These are phyloP conservation scores for Nevesoporus exiguus DNA, from an alignment of 768 basidiomycete genomes.

Conservation along the genomic window DNA sequence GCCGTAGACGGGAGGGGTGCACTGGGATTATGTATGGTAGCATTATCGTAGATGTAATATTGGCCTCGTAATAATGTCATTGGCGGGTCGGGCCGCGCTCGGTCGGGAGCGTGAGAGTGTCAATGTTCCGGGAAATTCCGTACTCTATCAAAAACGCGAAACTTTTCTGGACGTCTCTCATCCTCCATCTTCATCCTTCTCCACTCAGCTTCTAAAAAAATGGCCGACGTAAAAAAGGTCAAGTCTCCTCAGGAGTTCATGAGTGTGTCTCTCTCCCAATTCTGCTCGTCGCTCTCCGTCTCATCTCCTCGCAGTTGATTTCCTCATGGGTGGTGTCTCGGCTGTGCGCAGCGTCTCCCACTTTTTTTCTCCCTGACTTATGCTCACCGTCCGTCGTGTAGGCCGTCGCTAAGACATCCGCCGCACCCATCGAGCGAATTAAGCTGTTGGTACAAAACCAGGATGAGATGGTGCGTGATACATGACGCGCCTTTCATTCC, in stretches of 20 bases:
- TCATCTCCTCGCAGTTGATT: constrained; percentile 60
- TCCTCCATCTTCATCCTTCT: constrained; percentile 43
- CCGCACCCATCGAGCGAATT: constrained; percentile 99
- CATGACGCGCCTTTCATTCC: background rate
- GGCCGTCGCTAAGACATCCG: constrained; percentile 99
- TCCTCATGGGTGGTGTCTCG: constrained; percentile 96
- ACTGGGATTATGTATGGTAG: constrained; percentile 13
- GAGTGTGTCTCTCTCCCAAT: constrained; percentile 37
- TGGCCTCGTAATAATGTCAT: constrained; percentile 13
- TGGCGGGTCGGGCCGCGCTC: constrained; percentile 12
- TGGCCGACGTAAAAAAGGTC: constrained; percentile 80
- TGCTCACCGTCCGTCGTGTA: constrained; percentile 34
- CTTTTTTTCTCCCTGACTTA: background rate
- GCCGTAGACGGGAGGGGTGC: constrained; percentile 21
- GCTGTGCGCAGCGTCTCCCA: constrained; percentile 52
- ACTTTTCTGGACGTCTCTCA: constrained; percentile 47
- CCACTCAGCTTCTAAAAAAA: constrained; percentile 57
- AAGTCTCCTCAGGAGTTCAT: constrained; percentile 93
- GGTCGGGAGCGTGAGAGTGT: constrained; percentile 29
- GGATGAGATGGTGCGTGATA: constrained; percentile 91
- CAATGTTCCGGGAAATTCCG: constrained; percentile 30
- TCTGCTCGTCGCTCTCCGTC: background rate
- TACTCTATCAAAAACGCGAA: constrained; percentile 39
- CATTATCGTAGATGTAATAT: constrained; percentile 14
- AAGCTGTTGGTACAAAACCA: constrained; percentile 98